phyloP scores from a whole-genome alignment of 2,329 filamentous ascomycete species.

The Aspergillus ibericus region DNA sequence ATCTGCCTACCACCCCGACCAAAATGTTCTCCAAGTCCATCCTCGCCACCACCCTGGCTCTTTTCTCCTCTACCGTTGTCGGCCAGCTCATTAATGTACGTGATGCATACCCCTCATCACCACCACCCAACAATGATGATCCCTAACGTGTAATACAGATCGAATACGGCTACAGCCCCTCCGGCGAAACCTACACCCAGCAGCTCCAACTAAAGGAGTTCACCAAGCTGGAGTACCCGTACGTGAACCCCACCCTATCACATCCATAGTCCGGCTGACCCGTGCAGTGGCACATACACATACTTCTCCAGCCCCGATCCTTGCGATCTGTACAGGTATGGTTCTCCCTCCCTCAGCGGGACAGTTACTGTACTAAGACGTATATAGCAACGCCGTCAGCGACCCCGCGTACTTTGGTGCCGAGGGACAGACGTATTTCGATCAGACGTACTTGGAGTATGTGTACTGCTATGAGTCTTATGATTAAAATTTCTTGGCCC shows the following conservation, averaged over 20 bases:
- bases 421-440: no score
- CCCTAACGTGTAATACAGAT: background rate
- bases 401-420: no score
- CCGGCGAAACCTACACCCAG: background rate
- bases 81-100: background rate
- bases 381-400: background rate
- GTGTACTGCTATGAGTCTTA: no score
- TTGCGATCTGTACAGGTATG: background rate
- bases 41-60: background rate
- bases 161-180: background rate
- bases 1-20: no score
- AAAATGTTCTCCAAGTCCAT: background rate
- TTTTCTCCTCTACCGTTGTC: background rate
- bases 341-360: background rate
- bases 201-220: background rate
- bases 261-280: background rate
- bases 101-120: background rate
- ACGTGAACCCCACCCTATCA: background rate
- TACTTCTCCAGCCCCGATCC: background rate
- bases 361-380: no score
- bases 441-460: no score
- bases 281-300: background rate
- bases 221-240: background rate
- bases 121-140: no score
- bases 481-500: no score